These are phyloP conservation scores for Cucurbita pepo DNA, from an alignment of 306 rosid genomes.

Conservation along the genomic window DNA sequence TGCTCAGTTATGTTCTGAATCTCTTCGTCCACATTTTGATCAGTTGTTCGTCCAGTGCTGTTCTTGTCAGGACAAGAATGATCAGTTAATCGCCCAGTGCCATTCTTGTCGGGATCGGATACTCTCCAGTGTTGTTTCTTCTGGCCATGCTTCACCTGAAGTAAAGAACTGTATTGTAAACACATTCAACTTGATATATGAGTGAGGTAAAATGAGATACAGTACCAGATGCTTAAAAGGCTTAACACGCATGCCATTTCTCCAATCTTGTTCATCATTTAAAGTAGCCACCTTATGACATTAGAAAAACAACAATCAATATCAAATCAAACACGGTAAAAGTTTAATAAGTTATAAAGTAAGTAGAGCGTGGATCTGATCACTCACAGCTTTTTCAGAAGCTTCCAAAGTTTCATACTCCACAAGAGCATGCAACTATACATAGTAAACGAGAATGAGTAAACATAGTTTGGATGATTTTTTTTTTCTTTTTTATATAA, in stretches of 20 bases:
- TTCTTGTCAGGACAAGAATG: constrained; percentile 47
- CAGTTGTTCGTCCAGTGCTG: constrained; percentile 27
- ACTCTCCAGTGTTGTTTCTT: constrained; percentile 53
- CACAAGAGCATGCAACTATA: constrained; percentile 76
- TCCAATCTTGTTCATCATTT: constrained; percentile 76
- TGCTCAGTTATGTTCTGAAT: constrained; percentile 45
- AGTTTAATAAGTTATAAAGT: neutral
- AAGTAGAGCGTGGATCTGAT: neutral
- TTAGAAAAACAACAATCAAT: neutral
- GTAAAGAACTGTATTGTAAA: constrained; percentile 13
- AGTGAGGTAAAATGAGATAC: neutral
- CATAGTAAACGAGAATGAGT: neutral
- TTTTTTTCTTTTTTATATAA: neutral
- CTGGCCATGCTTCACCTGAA: constrained; percentile 53
- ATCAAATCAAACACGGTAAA: neutral
- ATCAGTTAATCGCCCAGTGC: constrained; percentile 28
- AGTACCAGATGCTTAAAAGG: constrained; percentile 53
- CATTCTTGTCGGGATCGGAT: constrained; percentile 49
- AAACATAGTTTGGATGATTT: neutral
- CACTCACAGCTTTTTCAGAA: constrained; percentile 89
- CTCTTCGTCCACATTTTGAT: constrained; percentile 45
- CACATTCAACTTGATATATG: constrained; percentile 1
- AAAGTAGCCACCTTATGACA: constrained; percentile 53
- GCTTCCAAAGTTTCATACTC: constrained; percentile 82
- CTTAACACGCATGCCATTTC: constrained; percentile 93